phyloP scores from a whole-genome alignment of 345 rosid genomes.

The Rhizophora mangle region DNA sequence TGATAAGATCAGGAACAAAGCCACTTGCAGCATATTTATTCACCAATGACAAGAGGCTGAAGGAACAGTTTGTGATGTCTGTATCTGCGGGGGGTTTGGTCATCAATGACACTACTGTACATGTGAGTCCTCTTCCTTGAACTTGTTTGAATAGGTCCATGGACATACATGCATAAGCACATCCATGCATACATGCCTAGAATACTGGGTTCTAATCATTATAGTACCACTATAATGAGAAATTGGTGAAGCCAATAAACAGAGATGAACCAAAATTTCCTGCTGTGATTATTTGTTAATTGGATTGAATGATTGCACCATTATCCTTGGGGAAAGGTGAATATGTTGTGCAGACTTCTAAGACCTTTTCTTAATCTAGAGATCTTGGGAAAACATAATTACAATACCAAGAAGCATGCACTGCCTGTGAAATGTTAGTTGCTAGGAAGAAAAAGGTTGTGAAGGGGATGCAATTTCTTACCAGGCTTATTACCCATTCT shows the following conservation, averaged over 20 bases:
- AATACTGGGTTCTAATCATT: too few relatives aligned
- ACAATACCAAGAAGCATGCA: too few relatives aligned
- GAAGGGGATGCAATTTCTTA: background rate
- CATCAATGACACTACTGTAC: constrained; percentile 78
- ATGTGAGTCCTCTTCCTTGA: constrained; percentile 46
- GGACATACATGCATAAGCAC: background rate
- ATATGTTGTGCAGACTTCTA: background rate
- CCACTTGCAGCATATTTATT: constrained; percentile 96
- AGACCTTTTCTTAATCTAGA: background rate
- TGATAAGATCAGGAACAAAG: constrained; percentile 68
- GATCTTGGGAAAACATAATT: too few relatives aligned
- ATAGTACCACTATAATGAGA: too few relatives aligned
- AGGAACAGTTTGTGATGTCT: constrained; percentile 54
- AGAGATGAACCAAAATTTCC: too few relatives aligned
- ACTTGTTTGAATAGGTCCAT: background rate
- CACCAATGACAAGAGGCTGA: constrained; percentile 66
- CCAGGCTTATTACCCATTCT: background rate
- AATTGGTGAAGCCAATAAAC: too few relatives aligned
- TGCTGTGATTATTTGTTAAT: too few relatives aligned
- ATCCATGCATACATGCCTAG: background rate
- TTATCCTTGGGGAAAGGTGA: background rate
- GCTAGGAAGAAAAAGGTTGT: too few relatives aligned
- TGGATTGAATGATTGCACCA: too few relatives aligned
- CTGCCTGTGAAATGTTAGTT: too few relatives aligned
- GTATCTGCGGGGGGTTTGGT: constrained; percentile 86